Conservation (phyloP, 108 stramenopile species). For the Hondaea fermentalgiana region DNA sequence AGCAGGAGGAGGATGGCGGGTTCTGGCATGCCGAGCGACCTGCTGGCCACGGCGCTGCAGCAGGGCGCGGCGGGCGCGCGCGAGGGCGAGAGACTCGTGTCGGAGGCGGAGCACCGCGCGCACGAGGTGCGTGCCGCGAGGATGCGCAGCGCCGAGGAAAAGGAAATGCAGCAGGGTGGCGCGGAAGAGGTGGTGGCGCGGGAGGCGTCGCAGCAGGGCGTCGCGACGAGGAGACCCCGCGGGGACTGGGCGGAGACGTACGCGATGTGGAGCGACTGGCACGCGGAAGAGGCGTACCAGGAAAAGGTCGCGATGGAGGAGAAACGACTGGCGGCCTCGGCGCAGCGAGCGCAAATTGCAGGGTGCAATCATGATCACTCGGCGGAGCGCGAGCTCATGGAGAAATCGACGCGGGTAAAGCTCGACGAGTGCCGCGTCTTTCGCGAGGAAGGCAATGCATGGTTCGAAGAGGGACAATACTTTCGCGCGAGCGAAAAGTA, state of each 20-base stretch:
- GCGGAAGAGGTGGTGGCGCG: not conserved
- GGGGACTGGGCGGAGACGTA: not conserved
- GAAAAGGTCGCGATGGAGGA: not conserved
- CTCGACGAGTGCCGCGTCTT: not conserved
- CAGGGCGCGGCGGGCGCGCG: no score
- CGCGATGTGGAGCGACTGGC: not conserved
- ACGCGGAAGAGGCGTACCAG: not conserved
- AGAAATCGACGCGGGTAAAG: not conserved
- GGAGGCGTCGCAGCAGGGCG: not conserved
- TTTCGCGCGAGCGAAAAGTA: not conserved
- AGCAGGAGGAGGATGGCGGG: no score
- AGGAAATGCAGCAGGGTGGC: not conserved
- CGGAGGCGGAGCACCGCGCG: not conserved
- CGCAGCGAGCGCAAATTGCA: not conserved
- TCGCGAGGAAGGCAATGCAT: not conserved
- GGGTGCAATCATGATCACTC: not conserved
- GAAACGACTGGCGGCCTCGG: not conserved
- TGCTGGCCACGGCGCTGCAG: conserved; percentile 77
- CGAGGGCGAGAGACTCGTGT: not conserved
- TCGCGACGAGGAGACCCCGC: no score
- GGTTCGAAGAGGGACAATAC: conserved; percentile 5
- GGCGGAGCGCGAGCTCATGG: not conserved
- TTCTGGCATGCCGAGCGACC: conserved; percentile 62
- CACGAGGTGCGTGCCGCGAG: not conserved
- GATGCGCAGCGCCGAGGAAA: not conserved